Conservation (phyloP, 352 stramenopile genomes). For the Globisporangium sylvaticum region DNA sequence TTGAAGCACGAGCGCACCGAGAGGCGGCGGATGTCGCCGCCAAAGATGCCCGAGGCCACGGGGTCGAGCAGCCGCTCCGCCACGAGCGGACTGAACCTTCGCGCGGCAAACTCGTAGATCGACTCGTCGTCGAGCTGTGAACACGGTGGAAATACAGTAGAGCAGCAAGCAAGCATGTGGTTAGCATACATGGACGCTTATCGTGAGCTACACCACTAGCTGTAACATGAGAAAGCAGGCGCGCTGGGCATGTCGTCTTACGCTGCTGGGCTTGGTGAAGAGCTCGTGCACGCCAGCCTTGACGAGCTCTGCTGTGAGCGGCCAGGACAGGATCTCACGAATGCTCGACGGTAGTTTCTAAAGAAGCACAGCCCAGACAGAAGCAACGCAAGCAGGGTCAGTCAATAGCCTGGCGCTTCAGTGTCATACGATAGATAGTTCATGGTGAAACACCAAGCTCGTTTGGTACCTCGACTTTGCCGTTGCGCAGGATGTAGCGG, state of each 20-base stretch:
- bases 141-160: not conserved
- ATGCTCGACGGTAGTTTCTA: conserved; percentile 64
- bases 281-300: conserved; percentile 66
- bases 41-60: conserved; percentile 83
- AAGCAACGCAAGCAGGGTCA: not conserved
- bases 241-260: conserved; percentile 2
- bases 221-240: not conserved
- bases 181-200: not conserved
- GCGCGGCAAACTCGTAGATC: conserved; percentile 72
- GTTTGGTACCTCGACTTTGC: conserved; percentile 48
- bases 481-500: conserved; percentile 74
- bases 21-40: conserved; percentile 74
- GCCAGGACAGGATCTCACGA: conserved; percentile 59
- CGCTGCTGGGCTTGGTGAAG: conserved; percentile 31
- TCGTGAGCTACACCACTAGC: not conserved
- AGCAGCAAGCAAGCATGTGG: not conserved
- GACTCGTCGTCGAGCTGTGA: conserved; percentile 60
- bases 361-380: not conserved
- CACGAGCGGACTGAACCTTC: conserved; percentile 75
- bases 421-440: not conserved
- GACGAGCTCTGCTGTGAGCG: conserved; percentile 47
- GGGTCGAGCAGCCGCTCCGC: conserved; percentile 79
- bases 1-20: conserved; percentile 80
- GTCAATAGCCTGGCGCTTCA: not conserved
- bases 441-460: too few relatives aligned